Evolutionary conservation across 2,329 filamentous ascomycete species (phyloP).

Genomic region (Colletotrichum sp.): DNA sequence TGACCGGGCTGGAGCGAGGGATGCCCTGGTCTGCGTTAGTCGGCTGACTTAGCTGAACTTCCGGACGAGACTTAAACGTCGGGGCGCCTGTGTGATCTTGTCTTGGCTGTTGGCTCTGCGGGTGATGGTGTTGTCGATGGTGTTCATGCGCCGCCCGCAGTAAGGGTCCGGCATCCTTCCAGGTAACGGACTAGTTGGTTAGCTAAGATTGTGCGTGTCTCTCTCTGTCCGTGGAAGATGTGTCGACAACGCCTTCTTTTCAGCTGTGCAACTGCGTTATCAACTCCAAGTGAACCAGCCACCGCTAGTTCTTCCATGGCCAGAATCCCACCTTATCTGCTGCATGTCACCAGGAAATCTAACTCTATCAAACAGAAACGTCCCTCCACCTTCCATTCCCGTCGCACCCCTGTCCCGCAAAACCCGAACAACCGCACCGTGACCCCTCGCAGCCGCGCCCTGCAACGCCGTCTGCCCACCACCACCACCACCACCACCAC

Average conservation of each 20-base stretch:
- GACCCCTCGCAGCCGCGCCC: conserved; percentile 37
- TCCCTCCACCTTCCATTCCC: conserved; percentile 16
- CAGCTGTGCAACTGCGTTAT: neutral
- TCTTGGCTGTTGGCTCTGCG: neutral
- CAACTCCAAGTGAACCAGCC: neutral
- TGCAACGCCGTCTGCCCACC: conserved; percentile 36
- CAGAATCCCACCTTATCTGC: neutral
- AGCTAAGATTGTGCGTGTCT: neutral
- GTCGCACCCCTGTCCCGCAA: conserved; percentile 40
- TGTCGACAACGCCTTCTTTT: neutral
- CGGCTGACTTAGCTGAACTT: conserved; percentile 18
- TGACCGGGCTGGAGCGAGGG: neutral
- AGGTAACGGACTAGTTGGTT: neutral
- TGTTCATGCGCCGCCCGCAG: conserved; percentile 3
- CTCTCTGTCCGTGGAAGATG: neutral
- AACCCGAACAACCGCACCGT: conserved; percentile 44
- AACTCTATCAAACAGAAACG: conserved; percentile 8
- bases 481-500: neutral
- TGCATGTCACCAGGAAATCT: neutral
- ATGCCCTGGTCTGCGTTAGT: conserved; percentile 3
- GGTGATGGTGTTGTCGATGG: neutral
- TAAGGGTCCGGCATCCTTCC: neutral
- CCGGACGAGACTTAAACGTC: neutral
- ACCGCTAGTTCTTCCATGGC: neutral
- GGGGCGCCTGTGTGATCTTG: neutral